Evolutionary conservation across 192 early-diverging fungal species (phyloP).

Genomic region (Coemansia sp.): DNA sequence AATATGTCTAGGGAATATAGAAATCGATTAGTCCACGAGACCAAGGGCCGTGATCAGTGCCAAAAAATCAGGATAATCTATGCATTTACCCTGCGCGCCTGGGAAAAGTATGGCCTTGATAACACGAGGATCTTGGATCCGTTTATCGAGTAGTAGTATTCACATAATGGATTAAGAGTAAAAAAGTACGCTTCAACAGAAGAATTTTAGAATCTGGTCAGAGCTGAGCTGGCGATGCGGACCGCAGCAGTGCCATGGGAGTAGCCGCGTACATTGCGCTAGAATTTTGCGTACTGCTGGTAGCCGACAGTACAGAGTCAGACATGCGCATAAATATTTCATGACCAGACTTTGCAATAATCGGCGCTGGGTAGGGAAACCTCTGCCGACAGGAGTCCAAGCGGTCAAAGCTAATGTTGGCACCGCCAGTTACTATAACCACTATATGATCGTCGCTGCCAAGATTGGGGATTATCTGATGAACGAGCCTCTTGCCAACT

Average conservation of each 20-base stretch:
- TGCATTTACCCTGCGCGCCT: background rate
- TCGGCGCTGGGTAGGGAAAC: constrained; percentile 61
- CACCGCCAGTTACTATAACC: constrained; percentile 67
- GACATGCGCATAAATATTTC: constrained; percentile 59
- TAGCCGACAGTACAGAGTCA: constrained; percentile 21
- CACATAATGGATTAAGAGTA: background rate
- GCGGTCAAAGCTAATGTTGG: constrained; percentile 61
- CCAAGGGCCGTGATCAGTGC: background rate
- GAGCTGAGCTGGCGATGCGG: background rate
- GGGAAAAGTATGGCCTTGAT: background rate
- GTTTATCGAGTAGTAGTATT: background rate
- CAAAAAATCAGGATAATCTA: background rate
- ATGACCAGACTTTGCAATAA: constrained; percentile 68
- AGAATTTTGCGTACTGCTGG: background rate
- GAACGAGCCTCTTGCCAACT: constrained; percentile 59
- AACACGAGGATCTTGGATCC: background rate
- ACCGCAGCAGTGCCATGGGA: background rate
- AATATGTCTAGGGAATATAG: background rate
- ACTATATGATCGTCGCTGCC: constrained; percentile 59
- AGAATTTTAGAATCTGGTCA: background rate
- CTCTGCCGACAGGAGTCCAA: constrained; percentile 59
- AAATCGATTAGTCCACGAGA: background rate
- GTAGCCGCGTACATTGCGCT: background rate
- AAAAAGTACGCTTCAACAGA: background rate
- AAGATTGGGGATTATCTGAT: constrained; percentile 62